Base-by-base conservation (phyloP, 192 early-diverging fungal genomes). In the Podila clonocystis region DNA sequence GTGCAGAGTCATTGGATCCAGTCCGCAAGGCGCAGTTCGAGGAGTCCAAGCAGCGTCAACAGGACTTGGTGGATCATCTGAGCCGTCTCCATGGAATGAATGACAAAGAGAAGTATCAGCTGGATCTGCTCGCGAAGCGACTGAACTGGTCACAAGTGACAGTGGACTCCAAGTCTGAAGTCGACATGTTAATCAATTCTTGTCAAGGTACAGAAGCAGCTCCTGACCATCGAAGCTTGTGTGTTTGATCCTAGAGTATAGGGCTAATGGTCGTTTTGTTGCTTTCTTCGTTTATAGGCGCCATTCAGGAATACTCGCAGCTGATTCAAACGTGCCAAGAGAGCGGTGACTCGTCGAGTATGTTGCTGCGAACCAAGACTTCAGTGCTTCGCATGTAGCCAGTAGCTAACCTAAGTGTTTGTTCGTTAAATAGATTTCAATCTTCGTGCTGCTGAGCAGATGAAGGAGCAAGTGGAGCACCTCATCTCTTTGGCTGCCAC, bases 271-370 rank as follows among this genome's bases (percentile, higher is more conserved):
- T 7, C 36, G n/a, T 63, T 22, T 3, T 45, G 5, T 58, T 58
- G 9, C 9, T 9, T 15, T 6, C 22, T 57, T 68, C 52, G 8
- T 62, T 28, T 9, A 55, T 63, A 79, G 76, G 68, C 26, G 63
- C 76, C n/a, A 28, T 79, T 15, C 9, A 15, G 5, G 60, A 48
- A 24, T 79, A 67, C 31, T 67, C 76, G 4, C 26, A 58, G 50
- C 29, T 71, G 22, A 58, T 79, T 24, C 57, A 67, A 29, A 22
- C 34, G 12, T 68, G 68, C 58, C 64, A 59, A 38, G 26, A 50
- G 17, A 67, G 50, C 50, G 45, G 66, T 11, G 76, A 79, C 38
- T 72, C 76, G 4, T 48, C 76, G 64, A 70, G 76, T 79, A 72
- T 12, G 12, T 24, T 19, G 3, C 15, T 58, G 24, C 15, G 20